These are phyloP conservation scores for Saturnispora ahearnii DNA, from an alignment of 805 yeast genomes.

Conservation along the genomic window DNA sequence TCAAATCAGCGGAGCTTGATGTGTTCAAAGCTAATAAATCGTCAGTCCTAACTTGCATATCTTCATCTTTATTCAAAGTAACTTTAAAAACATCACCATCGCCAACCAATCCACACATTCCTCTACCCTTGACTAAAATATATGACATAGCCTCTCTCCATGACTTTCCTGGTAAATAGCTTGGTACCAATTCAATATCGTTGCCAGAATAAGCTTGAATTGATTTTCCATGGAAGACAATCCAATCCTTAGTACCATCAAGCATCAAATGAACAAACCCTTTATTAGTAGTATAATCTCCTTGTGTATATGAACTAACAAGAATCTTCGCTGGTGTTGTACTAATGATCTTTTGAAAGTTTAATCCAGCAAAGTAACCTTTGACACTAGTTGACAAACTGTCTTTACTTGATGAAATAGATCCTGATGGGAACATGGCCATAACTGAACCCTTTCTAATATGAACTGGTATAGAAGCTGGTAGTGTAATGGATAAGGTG, in stretches of 20 bases:
- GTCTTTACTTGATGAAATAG: neutral
- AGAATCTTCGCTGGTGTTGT: slow-evolving; percentile 39
- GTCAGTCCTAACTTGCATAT: slow-evolving; percentile 36
- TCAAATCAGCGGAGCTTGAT: slow-evolving; percentile 38
- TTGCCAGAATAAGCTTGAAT: slow-evolving; percentile 47
- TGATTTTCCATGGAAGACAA: slow-evolving; percentile 38
- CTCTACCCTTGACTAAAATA: slow-evolving; percentile 46
- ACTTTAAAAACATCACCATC: slow-evolving; percentile 45
- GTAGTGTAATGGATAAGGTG: slow-evolving; percentile 40
- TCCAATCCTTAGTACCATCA: slow-evolving; percentile 61
- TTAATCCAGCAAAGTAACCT: slow-evolving; percentile 29
- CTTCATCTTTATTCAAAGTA: slow-evolving; percentile 37
- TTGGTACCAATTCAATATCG: slow-evolving; percentile 11
- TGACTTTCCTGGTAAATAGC: slow-evolving; percentile 31
- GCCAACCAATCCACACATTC: slow-evolving; percentile 46
- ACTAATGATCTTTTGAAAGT: slow-evolving; percentile 39
- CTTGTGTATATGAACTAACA: slow-evolving; percentile 30
- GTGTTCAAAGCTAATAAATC: slow-evolving; percentile 44
- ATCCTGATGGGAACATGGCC: slow-evolving; percentile 30
- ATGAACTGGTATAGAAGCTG: slow-evolving; percentile 50
- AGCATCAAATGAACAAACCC: slow-evolving; percentile 38
- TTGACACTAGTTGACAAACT: slow-evolving; percentile 16
- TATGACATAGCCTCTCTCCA: slow-evolving; percentile 34
- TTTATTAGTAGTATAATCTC: slow-evolving; percentile 21
- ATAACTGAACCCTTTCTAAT: slow-evolving; percentile 42